Evolutionary conservation across 345 rosid genomes (phyloP).

Genomic region (Populus euphratica): DNA sequence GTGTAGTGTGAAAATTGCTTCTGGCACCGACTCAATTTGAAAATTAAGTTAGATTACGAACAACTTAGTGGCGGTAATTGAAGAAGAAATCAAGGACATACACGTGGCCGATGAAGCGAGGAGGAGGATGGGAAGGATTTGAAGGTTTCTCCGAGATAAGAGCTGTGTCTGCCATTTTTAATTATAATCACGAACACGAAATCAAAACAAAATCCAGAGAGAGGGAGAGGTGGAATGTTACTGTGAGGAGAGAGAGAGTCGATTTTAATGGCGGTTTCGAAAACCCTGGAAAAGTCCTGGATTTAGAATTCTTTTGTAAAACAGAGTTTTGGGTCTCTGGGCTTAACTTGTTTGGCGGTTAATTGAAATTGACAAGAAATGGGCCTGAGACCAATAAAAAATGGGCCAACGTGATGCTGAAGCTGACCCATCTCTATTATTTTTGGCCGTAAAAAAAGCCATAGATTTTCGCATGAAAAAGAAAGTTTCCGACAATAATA

Average conservation of each 20-base stretch:
- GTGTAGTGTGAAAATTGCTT: constrained; percentile 91
- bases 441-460: background rate
- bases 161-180: background rate
- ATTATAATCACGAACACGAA: background rate
- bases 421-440: background rate
- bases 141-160: constrained; percentile 5
- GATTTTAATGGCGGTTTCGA: background rate
- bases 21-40: constrained; percentile 47
- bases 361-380: background rate
- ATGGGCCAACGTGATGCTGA: background rate
- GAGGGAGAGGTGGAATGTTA: background rate
- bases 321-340: background rate
- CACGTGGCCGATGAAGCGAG: constrained; percentile 70
- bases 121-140: constrained; percentile 48
- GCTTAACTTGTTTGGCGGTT: background rate
- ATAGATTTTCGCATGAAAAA: too few relatives aligned
- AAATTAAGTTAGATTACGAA: background rate
- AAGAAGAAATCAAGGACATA: constrained; percentile 23
- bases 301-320: too few relatives aligned
- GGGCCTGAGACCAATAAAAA: background rate
- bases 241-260: background rate
- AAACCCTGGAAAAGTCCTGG: constrained; percentile 8
- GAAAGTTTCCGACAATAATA: too few relatives aligned
- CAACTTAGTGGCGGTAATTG: background rate
- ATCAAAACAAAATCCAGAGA: background rate